Evolutionary conservation across 768 basidiomycete species (phyloP).

Genomic region (Suillus fuscotomentosus): DNA sequence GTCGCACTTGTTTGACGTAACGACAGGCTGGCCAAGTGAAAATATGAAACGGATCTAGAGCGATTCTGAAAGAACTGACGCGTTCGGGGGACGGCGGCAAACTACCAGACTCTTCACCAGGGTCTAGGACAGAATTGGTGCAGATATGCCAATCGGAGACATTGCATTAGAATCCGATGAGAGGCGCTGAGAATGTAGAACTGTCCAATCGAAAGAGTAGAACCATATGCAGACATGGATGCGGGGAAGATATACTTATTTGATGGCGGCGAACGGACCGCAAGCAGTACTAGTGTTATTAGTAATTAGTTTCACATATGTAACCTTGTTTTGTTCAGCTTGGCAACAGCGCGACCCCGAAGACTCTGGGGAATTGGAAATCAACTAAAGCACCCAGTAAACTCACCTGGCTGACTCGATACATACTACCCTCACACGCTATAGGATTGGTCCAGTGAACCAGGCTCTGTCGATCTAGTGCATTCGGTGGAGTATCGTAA

Average conservation of each 20-base stretch:
- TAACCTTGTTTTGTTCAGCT: not conserved
- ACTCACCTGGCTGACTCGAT: not conserved
- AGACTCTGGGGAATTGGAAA: slow-evolving; percentile 5
- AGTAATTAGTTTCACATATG: not conserved
- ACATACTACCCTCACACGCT: not conserved
- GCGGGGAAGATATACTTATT: not conserved
- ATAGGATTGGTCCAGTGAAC: not conserved
- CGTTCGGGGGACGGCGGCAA: not conserved
- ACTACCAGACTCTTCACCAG: not conserved
- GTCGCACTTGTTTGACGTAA: not conserved
- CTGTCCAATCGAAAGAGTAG: not conserved
- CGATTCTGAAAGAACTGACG: not conserved
- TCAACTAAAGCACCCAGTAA: not conserved
- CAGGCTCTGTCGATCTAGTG: not conserved
- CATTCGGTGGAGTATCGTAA: not conserved
- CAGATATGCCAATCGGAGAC: not conserved
- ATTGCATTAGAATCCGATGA: not conserved
- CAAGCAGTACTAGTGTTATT: too few relatives aligned
- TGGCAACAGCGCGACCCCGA: not conserved
- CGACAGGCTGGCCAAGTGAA: not conserved
- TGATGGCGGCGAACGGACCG: not conserved
- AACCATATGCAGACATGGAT: not conserved
- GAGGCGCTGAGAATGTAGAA: slow-evolving; percentile 1
- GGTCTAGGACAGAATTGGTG: not conserved
- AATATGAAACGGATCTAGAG: not conserved